These are phyloP conservation scores for Neoboletus magnificus DNA, from an alignment of 768 basidiomycete genomes.

Conservation along the genomic window DNA sequence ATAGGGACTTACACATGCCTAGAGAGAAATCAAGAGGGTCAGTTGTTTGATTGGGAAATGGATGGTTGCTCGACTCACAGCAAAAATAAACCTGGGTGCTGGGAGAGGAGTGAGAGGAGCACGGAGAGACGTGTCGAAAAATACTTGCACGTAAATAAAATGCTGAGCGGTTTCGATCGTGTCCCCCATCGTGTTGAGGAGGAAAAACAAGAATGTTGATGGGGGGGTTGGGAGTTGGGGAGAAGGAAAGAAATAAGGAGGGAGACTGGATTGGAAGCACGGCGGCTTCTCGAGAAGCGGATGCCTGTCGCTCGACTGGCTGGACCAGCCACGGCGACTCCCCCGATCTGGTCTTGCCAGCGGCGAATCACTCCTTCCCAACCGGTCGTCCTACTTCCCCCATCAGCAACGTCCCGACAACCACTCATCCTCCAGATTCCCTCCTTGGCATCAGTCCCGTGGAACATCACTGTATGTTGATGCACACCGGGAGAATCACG, in stretches of 20 bases:
- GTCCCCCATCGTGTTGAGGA: conserved; percentile 38
- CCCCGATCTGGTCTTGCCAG: conserved; percentile 29
- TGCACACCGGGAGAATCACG: neutral
- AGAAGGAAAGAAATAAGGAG: conserved; percentile 28
- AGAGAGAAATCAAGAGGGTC: conserved; percentile 29
- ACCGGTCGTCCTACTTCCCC: conserved; percentile 14
- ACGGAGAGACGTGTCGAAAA: neutral
- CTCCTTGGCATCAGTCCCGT: neutral
- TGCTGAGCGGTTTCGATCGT: conserved; percentile 58
- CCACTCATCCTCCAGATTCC: neutral
- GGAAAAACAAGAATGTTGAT: conserved; percentile 13
- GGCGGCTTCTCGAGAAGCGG: conserved; percentile 29
- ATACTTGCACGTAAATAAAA: conserved; percentile 68
- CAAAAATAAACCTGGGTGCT: conserved; percentile 79
- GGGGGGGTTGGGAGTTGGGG: conserved; percentile 11
- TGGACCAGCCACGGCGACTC: conserved; percentile 27
- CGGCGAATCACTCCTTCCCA: conserved; percentile 24
- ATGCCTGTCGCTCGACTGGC: conserved; percentile 19
- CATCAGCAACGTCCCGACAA: neutral
- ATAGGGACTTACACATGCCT: conserved; percentile 65
- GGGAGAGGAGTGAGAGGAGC: conserved; percentile 11
- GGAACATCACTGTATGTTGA: neutral
- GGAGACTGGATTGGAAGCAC: conserved; percentile 25
- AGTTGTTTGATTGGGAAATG: conserved; percentile 20
- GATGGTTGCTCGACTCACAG: conserved; percentile 49